Base-by-base conservation (phyloP, 345 rosid genomes). In the Microcos paniculata region DNA sequence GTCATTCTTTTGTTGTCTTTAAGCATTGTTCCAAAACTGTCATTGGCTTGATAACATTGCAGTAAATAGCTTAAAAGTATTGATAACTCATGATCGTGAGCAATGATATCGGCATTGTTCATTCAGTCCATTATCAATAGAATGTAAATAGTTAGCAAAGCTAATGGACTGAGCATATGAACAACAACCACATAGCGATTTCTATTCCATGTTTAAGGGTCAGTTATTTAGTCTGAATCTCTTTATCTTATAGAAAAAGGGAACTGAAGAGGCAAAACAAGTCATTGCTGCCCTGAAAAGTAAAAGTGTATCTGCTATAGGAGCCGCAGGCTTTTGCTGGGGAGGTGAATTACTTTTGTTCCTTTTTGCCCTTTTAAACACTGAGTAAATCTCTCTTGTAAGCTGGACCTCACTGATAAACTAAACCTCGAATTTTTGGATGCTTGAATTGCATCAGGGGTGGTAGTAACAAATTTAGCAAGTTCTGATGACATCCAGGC, bases 281-380 rank as follows among this genome's bases (percentile, higher is more conserved):
- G 81, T 94, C 0, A 80, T 91, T 74, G 90, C 91, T 72, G 89
- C 89, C 72, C 71, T 94, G 33, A 88, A 89, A 79, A 83, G 72
- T 71, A 86, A 87, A 84, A 94, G 97, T 71, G 51, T 84, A 26
- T 71, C 87, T 48, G 77, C 90, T 61, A 79, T 89, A 74, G 92
- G 96, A 48, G 91, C 92, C 26, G 89, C 82, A 23, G 94, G 94
- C 69, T 87, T 88, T 79, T 91, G 96, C 75, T 89, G 89, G 88
- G 96, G 93, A 0, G 96, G 92, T 89, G 19, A 86, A 74, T 58
- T n/a, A 28, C 9, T 42, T 43, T 28, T 57, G 49, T 23, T 49
- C 6, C 3, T 19, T 52, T 43, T 26, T 38, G 30, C 46, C 35
- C 43, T 33, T 75, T 16, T 5, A 59, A 62, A 63, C 26, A 12